These are phyloP conservation scores for Fusarium floridanum DNA, from an alignment of 2,329 filamentous ascomycete species.

Conservation along the genomic window DNA sequence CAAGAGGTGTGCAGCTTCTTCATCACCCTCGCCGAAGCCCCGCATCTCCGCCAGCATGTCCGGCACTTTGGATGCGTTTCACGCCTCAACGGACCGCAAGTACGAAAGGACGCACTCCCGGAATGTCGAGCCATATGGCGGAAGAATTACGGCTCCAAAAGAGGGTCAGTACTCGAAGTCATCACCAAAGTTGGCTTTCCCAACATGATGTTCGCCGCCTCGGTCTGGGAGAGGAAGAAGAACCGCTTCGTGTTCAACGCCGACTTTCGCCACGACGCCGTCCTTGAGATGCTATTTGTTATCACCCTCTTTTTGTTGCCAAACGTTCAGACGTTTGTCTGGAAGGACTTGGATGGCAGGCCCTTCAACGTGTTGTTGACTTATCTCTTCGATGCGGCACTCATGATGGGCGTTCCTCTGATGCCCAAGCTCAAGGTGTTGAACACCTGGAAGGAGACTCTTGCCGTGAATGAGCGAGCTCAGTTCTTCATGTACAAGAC, in stretches of 20 bases:
- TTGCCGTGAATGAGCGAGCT: conserved; percentile 6
- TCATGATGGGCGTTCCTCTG: conserved; percentile 6
- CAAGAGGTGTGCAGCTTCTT: conserved; percentile 26
- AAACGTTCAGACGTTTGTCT: conserved; percentile 28
- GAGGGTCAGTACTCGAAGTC: too few species aligned
- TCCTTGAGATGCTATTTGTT: conserved; percentile 30
- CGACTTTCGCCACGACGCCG: conserved; percentile 32
- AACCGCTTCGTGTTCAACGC: conserved; percentile 28
- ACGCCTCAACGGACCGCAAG: not conserved
- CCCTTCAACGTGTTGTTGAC: conserved; percentile 17
- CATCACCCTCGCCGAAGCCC: conserved; percentile 26
- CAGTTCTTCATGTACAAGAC: conserved; percentile 30
- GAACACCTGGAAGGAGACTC: conserved; percentile 17
- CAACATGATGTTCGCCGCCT: conserved; percentile 21
- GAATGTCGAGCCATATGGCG: conserved; percentile 19
- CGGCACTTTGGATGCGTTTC: conserved; percentile 19
- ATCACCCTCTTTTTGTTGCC: conserved; percentile 20
- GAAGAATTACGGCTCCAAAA: conserved; percentile 16
- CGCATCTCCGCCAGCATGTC: conserved; percentile 25
- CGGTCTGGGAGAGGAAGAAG: conserved; percentile 20
- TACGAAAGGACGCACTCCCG: conserved; percentile 3
- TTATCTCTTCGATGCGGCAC: not conserved
- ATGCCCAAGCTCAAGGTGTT: conserved; percentile 21
- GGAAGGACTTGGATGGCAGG: conserved; percentile 29
- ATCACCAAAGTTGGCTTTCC: conserved; percentile 10